Conservation (phyloP, 179 eudicot species). For the Gypsophila paniculata region DNA sequence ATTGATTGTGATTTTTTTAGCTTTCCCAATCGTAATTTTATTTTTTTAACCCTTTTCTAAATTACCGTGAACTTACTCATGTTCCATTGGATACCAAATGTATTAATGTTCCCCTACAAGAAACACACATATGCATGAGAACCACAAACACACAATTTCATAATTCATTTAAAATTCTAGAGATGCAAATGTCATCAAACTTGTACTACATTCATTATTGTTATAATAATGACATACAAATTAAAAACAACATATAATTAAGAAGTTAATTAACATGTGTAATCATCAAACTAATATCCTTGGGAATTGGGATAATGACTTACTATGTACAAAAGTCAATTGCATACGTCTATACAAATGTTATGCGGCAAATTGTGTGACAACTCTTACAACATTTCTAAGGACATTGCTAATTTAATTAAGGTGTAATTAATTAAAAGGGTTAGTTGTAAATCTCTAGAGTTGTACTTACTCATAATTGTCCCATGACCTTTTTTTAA, state of each 20-base stretch:
- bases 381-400: constrained; percentile 14
- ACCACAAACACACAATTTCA: background rate
- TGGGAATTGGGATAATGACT: constrained; percentile 15
- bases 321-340: background rate
- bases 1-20: no score
- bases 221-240: background rate
- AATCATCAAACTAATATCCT: background rate
- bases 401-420: constrained; percentile 1
- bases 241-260: no score
- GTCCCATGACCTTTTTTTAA: background rate
- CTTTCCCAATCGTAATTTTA: no score
- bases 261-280: background rate
- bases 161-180: background rate
- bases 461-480: background rate
- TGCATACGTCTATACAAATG: background rate
- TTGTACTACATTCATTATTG: background rate
- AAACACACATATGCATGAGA: constrained; percentile 12
- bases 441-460: background rate
- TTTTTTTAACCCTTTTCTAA: no score
- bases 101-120: constrained; percentile 19
- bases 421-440: no score
- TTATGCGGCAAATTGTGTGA: constrained; percentile 13
- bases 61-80: no score
- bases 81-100: background rate
- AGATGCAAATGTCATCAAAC: background rate